phyloP scores from a whole-genome alignment of 495 filamentous ascomycete genomes.

The Amphirosellinia nigrospora region DNA sequence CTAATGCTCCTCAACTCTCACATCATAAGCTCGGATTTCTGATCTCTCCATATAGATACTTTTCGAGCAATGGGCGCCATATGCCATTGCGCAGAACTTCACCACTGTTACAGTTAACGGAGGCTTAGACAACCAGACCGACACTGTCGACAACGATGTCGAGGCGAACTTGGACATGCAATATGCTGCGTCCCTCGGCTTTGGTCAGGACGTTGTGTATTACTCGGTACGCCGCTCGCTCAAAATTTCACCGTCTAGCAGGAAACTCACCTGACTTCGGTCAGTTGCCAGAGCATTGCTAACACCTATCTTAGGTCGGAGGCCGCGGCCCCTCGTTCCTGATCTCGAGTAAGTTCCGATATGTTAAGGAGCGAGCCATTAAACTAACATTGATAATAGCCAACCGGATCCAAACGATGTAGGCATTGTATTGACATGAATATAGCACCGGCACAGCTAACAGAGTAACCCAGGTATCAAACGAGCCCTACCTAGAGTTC shows the following conservation, averaged over 20 bases:
- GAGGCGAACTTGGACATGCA: conserved; percentile 84
- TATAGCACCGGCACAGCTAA: conserved; percentile 30
- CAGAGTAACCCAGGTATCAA: conserved; percentile 43
- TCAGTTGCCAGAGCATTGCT: background rate
- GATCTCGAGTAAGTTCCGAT: conserved; percentile 46
- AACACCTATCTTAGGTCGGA: conserved; percentile 24
- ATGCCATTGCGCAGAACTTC: conserved; percentile 61
- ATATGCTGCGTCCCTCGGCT: conserved; percentile 63
- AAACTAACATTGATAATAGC: conserved; percentile 27
- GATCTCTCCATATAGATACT: conserved; percentile 55
- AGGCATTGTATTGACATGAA: conserved; percentile 3
- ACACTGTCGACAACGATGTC: conserved; percentile 47
- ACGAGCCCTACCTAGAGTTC: conserved; percentile 81
- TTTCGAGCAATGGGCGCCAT: conserved; percentile 55
- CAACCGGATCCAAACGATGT: conserved; percentile 33
- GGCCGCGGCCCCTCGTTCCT: conserved; percentile 44
- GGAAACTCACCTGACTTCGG: no score
- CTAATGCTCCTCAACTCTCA: background rate
- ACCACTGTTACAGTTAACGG: conserved; percentile 67
- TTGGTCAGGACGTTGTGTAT: conserved; percentile 51
- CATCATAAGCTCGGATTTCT: background rate
- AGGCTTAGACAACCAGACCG: conserved; percentile 53
- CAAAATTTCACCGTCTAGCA: background rate
- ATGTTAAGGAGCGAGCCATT: background rate
- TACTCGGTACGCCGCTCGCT: conserved; percentile 36